phyloP scores from a whole-genome alignment of 2,329 filamentous ascomycete genomes.

The Colletotrichum brevisporum region DNA sequence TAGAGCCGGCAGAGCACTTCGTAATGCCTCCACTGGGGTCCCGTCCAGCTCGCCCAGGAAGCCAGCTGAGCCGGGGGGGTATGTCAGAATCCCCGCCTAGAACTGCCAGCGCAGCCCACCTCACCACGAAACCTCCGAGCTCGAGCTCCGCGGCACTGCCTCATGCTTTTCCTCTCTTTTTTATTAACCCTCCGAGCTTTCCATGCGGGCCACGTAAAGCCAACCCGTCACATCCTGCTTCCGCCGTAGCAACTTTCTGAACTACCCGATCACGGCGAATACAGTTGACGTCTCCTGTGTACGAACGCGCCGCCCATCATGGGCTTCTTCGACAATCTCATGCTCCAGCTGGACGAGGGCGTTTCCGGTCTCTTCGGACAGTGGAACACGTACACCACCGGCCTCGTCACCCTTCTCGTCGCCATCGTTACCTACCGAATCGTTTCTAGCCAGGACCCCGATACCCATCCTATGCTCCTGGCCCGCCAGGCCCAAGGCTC shows the following conservation, averaged over 20 bases:
- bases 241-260: neutral
- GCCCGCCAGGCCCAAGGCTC: constrained; percentile 86
- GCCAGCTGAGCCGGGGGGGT: constrained; percentile 28
- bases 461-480: constrained; percentile 92
- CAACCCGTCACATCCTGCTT: constrained; percentile 6
- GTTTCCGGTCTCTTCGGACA: constrained; percentile 79
- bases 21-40: constrained; percentile 2
- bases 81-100: constrained; percentile 37
- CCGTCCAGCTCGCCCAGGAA: constrained; percentile 10
- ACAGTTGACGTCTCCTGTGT: constrained; percentile 3
- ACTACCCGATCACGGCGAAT: constrained; percentile 7
- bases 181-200: constrained; percentile 27
- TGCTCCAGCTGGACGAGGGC: constrained; percentile 79
- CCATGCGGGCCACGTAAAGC: constrained; percentile 38
- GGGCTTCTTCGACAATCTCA: constrained; percentile 65
- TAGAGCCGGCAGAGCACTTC: constrained; percentile 12
- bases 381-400: constrained; percentile 87
- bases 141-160: constrained; percentile 37
- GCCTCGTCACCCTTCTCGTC: constrained; percentile 76
- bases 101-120: constrained; percentile 36
- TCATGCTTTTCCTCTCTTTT: constrained; percentile 12
- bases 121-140: constrained; percentile 36
- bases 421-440: constrained; percentile 79
- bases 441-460: constrained; percentile 81
- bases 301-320: constrained; percentile 47